Conservation (phyloP, 2,329 filamentous ascomycete species). For the Sporothrix brasiliensis region DNA sequence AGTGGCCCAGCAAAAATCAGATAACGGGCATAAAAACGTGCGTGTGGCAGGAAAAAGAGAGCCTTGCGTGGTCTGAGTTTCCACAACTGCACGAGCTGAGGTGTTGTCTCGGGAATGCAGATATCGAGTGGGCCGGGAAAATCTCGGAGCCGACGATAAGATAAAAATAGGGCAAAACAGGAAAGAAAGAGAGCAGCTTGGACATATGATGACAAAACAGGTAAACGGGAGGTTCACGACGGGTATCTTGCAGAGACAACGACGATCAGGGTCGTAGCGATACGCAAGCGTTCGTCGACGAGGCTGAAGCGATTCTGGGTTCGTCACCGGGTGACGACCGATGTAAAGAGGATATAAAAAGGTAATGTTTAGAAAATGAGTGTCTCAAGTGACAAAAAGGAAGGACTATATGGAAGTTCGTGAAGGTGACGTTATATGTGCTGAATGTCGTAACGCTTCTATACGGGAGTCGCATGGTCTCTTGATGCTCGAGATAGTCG, state of each 20-base stretch:
- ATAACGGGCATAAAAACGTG: constrained; percentile 18
- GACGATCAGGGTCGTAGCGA: background rate
- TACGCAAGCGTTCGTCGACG: background rate
- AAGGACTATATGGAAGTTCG: background rate
- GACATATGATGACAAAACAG: background rate
- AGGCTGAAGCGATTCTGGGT: background rate
- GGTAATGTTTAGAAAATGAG: background rate
- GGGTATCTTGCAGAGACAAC: background rate
- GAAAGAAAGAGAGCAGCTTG: background rate
- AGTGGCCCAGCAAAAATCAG: background rate
- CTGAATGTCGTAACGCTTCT: constrained; percentile 6
- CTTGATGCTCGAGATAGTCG: constrained; percentile 3
- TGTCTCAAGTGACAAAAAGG: background rate
- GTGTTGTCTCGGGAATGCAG: constrained; percentile 25
- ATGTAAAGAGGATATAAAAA: background rate
- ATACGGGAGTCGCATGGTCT: background rate
- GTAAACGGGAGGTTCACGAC: constrained; percentile 6
- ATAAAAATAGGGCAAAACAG: constrained; percentile 14
- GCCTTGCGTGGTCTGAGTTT: background rate
- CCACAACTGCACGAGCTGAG: background rate
- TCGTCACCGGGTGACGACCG: constrained; percentile 15
- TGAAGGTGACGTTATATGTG: background rate
- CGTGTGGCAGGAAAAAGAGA: constrained; percentile 19
- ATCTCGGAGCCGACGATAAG: constrained; percentile 9
- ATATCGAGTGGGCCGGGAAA: background rate